Percentiles rank a stretch among this genome's conserved stretches.
Evolutionary conservation across 23 red algal species (phyloP).

Genomic region (Gracilaria domingensis): DNA sequence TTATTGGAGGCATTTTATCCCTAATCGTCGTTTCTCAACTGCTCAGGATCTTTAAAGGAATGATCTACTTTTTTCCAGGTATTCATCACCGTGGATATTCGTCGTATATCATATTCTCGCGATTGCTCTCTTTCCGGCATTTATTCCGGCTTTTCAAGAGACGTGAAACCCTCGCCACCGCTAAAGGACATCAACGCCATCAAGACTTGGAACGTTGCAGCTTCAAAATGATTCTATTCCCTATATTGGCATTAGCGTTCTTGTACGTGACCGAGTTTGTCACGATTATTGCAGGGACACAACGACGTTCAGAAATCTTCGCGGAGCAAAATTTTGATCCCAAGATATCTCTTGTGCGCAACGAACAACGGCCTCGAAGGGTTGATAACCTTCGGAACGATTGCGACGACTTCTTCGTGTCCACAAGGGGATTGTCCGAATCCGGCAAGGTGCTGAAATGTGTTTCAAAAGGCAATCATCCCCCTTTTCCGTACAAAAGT

Average conservation of each 20-base stretch:
- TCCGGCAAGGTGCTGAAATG: conserved; percentile 9
- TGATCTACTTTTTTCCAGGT: background rate
- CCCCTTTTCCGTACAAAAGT: no score
- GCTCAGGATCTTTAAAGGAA: no score
- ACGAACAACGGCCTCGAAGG: background rate
- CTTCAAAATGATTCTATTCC: background rate
- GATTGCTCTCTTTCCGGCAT: background rate
- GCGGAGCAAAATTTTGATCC: conserved; percentile 7
- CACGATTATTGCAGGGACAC: background rate
- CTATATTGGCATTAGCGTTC: background rate
- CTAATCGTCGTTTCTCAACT: no score
- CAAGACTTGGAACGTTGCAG: background rate
- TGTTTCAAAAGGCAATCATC: no score
- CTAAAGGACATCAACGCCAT: background rate
- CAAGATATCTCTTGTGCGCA: background rate
- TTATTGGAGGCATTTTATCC: no score
- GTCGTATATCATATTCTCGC: background rate
- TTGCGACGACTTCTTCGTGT: background rate
- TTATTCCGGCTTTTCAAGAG: background rate
- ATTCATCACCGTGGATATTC: background rate
- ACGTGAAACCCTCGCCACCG: background rate
- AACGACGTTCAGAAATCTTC: background rate
- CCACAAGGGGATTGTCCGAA: background rate
- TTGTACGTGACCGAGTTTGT: background rate
- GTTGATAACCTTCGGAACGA: background rate